phyloP scores from a whole-genome alignment of 352 stramenopile species.

The Phytophthora multivora region DNA sequence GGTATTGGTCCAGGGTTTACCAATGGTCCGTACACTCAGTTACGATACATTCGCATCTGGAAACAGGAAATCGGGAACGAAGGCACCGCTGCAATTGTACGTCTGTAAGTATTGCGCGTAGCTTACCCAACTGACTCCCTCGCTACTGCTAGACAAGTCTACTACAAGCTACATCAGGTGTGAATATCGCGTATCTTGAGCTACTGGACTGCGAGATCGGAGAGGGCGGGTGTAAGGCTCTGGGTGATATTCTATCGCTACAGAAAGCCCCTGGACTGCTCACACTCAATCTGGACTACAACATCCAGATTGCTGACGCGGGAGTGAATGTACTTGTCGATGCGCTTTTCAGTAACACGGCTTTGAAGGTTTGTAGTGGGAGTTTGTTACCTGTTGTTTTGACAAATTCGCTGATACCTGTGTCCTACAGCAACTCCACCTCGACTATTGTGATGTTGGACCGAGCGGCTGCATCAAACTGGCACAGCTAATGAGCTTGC shows the following conservation, averaged over 20 bases:
- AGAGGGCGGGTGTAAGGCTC: slow-evolving; percentile 56
- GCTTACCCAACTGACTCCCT: neutral
- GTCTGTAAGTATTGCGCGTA: slow-evolving; percentile 3
- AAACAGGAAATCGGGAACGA: slow-evolving; percentile 82
- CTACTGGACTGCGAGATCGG: slow-evolving; percentile 80
- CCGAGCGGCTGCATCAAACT: slow-evolving; percentile 61
- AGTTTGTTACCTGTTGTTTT: neutral
- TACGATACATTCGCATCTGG: slow-evolving; percentile 84
- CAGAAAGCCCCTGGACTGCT: slow-evolving; percentile 67
- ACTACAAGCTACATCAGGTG: slow-evolving; percentile 44
- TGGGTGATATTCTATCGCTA: slow-evolving; percentile 51
- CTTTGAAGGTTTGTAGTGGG: slow-evolving; percentile 61
- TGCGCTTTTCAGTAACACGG: slow-evolving; percentile 68
- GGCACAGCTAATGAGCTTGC: slow-evolving; percentile 72
- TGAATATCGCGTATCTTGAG: slow-evolving; percentile 83
- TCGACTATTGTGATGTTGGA: slow-evolving; percentile 73
- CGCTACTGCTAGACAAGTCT: slow-evolving; percentile 40
- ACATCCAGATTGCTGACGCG: slow-evolving; percentile 59
- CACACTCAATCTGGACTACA: slow-evolving; percentile 81
- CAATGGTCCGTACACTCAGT: slow-evolving; percentile 62
- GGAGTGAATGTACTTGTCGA: slow-evolving; percentile 62
- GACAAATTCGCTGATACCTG: neutral
- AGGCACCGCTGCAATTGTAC: slow-evolving; percentile 69
- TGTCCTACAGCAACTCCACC: slow-evolving; percentile 59
- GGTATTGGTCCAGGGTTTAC: slow-evolving; percentile 66